phyloP scores from a whole-genome alignment of 1,284 basidiomycete genomes.

The Malassezia japonica region DNA sequence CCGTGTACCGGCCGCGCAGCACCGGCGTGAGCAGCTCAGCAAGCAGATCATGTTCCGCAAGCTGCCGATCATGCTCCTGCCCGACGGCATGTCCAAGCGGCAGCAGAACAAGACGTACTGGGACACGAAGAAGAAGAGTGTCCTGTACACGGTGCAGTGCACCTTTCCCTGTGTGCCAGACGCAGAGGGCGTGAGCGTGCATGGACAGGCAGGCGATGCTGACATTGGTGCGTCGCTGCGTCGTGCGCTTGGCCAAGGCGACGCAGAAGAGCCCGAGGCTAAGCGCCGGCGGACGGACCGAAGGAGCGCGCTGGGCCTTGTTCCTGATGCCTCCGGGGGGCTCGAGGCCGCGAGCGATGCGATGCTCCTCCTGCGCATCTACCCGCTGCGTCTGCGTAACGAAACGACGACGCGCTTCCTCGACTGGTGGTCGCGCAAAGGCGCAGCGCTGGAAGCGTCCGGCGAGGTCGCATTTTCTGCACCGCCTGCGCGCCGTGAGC shows the following conservation, averaged over 20 bases:
- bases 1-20: constrained; percentile 4
- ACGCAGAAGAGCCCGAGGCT: neutral
- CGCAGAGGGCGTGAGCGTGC: neutral
- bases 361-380: constrained; percentile 5
- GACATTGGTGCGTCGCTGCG: neutral
- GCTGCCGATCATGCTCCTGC: constrained; percentile 16
- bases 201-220: neutral
- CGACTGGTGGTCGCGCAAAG: constrained; percentile 17
- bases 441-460: neutral
- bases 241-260: neutral
- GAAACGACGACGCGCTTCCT: constrained; percentile 12
- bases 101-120: constrained; percentile 7
- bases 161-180: neutral
- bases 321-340: neutral
- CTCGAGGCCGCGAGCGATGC: neutral
- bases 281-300: neutral
- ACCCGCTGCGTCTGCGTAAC: constrained; percentile 12
- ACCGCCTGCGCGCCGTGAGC: neutral
- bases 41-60: constrained; percentile 9
- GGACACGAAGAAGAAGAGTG: constrained; percentile 3
- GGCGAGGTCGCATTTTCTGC: neutral
- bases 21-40: constrained; percentile 7
- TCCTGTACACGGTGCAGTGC: constrained; percentile 8
- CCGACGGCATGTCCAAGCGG: constrained; percentile 15
- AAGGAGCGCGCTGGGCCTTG: neutral